A percentile compares a stretch with the other conserved stretches of the same genome.
Conservation (phyloP, 768 basidiomycete species). For the Rhodotorula sphaerocarpa region DNA sequence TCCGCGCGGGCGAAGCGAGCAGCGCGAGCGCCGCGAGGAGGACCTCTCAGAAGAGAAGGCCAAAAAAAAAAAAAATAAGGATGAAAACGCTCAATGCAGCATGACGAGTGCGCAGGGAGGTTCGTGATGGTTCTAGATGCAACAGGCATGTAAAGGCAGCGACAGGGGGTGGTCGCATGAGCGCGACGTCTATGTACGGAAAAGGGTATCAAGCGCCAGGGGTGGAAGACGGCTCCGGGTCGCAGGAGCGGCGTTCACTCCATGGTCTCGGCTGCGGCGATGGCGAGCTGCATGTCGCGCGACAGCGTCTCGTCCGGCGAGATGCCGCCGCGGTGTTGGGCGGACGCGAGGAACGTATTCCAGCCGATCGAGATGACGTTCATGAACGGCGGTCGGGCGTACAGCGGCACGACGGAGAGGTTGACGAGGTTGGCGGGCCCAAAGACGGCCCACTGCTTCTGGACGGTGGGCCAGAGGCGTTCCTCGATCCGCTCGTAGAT, state of each 20-base stretch:
- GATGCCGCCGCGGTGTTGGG: constrained; percentile 4
- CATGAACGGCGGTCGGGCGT: constrained; percentile 38
- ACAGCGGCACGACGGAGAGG: constrained; percentile 30
- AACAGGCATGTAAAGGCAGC: no score
- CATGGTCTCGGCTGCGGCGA: constrained; percentile 25
- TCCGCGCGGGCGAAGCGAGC: no score
- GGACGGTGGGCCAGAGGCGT: constrained; percentile 20
- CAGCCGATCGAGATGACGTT: constrained; percentile 29
- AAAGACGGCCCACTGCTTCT: constrained; percentile 18
- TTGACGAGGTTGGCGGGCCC: constrained; percentile 4
- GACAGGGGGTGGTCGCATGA: no score
- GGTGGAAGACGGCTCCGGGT: not conserved
- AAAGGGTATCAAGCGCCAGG: not conserved
- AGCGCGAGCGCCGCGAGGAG: no score
- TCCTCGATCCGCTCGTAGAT: constrained; percentile 36
- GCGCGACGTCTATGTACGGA: not conserved
- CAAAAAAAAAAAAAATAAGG: no score
- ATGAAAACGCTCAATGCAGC: not conserved
- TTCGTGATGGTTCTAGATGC: no score
- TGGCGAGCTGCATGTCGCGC: constrained; percentile 1
- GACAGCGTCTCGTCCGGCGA: not conserved
- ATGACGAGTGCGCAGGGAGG: no score
- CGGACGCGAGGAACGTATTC: constrained; percentile 17
- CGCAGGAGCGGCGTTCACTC: no score
- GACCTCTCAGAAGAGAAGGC: no score